These are phyloP conservation scores for Corrigiola litoralis DNA, from an alignment of 179 eudicot species.

Conservation along the genomic window DNA sequence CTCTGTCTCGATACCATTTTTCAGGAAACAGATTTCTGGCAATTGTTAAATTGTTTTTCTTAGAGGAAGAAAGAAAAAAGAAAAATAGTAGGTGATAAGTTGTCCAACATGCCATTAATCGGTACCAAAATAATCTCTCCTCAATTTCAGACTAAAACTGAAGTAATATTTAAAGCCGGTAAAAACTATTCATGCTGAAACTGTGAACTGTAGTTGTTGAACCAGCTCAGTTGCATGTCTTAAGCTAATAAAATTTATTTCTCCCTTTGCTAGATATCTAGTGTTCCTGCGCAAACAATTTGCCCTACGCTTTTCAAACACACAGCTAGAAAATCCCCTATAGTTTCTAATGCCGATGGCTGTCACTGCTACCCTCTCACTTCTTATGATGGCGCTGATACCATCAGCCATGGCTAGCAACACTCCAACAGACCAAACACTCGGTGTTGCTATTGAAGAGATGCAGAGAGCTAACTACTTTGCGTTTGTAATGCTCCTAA, in stretches of 20 bases:
- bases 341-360: constrained; percentile 6
- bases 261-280: constrained; percentile 2
- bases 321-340: neutral
- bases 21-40: neutral
- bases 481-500: constrained; percentile 64
- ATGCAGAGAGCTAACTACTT: constrained; percentile 78
- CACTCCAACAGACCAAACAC: constrained; percentile 29
- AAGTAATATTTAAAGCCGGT: constrained; percentile 3
- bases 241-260: constrained; percentile 14
- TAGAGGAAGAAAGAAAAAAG: too few relatives aligned
- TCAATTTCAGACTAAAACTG: neutral
- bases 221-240: constrained; percentile 27
- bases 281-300: neutral
- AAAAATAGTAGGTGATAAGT: neutral
- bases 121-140: neutral
- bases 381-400: constrained; percentile 16
- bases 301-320: constrained; percentile 1
- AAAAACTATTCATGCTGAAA: constrained; percentile 15
- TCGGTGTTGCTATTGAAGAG: constrained; percentile 47
- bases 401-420: constrained; percentile 18
- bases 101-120: constrained; percentile 11
- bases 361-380: constrained; percentile 8
- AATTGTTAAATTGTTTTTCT: neutral
- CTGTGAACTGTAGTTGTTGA: constrained; percentile 24
- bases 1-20: neutral